A percentile compares a stretch with the other conserved stretches of the same genome.
These are phyloP conservation scores for Aquilaria yunnanensis DNA, from an alignment of 345 rosid species.

Conservation along the genomic window DNA sequence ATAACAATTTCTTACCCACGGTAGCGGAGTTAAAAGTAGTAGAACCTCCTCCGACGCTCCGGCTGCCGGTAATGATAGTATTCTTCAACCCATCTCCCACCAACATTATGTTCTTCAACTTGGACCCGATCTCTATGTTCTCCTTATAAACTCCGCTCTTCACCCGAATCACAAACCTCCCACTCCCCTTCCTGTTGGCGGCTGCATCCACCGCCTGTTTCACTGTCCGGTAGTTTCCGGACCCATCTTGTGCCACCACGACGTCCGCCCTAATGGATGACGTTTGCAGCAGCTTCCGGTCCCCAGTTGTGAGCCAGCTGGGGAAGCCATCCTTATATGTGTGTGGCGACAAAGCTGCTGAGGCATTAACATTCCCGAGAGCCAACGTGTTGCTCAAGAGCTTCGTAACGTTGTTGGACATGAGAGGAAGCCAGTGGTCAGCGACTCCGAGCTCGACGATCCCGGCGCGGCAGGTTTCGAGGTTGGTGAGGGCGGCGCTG, in stretches of 20 bases:
- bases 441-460: conserved; percentile 54
- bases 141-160: conserved; percentile 69
- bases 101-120: conserved; percentile 59
- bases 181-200: conserved; percentile 38
- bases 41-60: conserved; percentile 64
- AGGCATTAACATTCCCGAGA: conserved; percentile 19
- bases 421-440: conserved; percentile 39
- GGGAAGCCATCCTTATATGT: conserved; percentile 50
- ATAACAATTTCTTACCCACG: conserved; percentile 35
- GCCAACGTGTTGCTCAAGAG: conserved; percentile 66
- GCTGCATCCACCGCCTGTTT: conserved; percentile 64
- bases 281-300: conserved; percentile 50
- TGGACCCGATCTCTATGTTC: conserved; percentile 46
- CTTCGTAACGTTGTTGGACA: conserved; percentile 59
- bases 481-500: conserved; percentile 69
- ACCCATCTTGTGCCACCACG: conserved; percentile 74
- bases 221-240: conserved; percentile 51
- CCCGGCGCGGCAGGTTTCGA: conserved; percentile 67
- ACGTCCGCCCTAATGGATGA: conserved; percentile 34
- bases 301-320: conserved; percentile 55
- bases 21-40: conserved; percentile 87
- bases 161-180: conserved; percentile 61
- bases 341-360: conserved; percentile 9
- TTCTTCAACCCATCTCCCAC: conserved; percentile 62
- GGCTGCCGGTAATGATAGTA: conserved; percentile 64